A percentile compares a stretch with the other conserved stretches of the same genome.
These are phyloP conservation scores for Gautieria morchelliformis DNA, from an alignment of 768 basidiomycete species.

Conservation along the genomic window DNA sequence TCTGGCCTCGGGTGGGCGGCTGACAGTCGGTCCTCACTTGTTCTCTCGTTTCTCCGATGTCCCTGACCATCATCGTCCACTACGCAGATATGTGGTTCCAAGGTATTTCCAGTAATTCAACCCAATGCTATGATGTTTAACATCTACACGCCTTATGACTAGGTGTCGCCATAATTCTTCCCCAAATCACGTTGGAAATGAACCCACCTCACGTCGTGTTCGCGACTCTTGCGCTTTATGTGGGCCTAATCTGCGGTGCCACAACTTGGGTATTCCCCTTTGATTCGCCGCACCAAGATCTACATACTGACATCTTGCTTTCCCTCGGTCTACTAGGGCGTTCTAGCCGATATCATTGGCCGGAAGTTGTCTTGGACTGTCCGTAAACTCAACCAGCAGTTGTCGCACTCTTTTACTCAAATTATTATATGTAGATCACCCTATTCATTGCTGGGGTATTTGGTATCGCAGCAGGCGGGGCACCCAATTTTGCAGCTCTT, in stretches of 20 bases:
- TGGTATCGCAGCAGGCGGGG: slow-evolving; percentile 39
- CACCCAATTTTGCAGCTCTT: slow-evolving; percentile 36
- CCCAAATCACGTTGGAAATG: slow-evolving; percentile 34
- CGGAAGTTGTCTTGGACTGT: slow-evolving; percentile 28
- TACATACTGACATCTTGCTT: not conserved
- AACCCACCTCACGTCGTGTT: slow-evolving; percentile 34
- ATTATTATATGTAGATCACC: slow-evolving; percentile 18
- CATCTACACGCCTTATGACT: not conserved
- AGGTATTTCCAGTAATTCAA: slow-evolving; percentile 10
- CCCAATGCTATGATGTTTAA: not conserved
- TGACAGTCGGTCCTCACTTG: slow-evolving; percentile 30
- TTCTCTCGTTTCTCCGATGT: not conserved
- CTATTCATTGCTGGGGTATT: slow-evolving; percentile 35
- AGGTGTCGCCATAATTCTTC: slow-evolving; percentile 34
- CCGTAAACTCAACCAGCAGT: not conserved
- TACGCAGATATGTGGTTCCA: slow-evolving; percentile 35
- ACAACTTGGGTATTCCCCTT: slow-evolving; percentile 26
- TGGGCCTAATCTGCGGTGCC: slow-evolving; percentile 40
- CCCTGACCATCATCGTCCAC: not conserved
- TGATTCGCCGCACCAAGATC: not conserved
- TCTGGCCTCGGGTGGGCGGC: slow-evolving; percentile 41
- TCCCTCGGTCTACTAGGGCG: no score
- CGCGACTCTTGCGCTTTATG: slow-evolving; percentile 37
- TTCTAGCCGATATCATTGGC: slow-evolving; percentile 40
- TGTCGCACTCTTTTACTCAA: not conserved